These are phyloP conservation scores for Arthrinium phaeospermum DNA, from an alignment of 2,329 filamentous ascomycete species.

Conservation along the genomic window DNA sequence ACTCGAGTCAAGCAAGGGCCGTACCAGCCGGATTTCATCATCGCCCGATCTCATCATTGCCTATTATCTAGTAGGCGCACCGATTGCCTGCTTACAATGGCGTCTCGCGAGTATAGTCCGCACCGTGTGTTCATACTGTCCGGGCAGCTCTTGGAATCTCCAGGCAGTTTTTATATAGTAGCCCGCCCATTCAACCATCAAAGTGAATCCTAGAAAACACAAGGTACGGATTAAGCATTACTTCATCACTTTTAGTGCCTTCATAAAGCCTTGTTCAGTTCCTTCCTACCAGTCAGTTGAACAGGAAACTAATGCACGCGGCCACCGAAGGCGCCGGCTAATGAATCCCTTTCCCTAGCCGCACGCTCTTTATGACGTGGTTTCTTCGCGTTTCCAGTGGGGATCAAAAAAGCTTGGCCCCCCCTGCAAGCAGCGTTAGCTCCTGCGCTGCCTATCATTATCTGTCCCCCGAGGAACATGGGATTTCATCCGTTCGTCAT, in stretches of 20 bases:
- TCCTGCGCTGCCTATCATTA: background rate
- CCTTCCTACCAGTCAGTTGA: background rate
- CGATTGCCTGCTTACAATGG: background rate
- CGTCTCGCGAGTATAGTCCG: background rate
- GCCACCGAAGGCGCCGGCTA: slow-evolving; percentile 2
- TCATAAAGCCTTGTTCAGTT: background rate
- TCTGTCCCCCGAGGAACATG: background rate
- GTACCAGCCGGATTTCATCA: background rate
- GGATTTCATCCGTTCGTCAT: slow-evolving; percentile 8
- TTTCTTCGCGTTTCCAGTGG: slow-evolving; percentile 1
- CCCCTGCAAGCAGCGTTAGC: slow-evolving; percentile 6
- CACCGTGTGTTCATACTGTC: background rate
- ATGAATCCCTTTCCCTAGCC: background rate
- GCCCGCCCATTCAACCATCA: background rate
- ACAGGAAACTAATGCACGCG: slow-evolving; percentile 5
- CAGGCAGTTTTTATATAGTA: background rate
- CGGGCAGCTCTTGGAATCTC: background rate
- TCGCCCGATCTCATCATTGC: background rate
- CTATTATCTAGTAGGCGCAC: background rate
- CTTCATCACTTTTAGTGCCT: slow-evolving; percentile 8
- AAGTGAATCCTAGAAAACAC: background rate
- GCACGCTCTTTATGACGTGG: slow-evolving; percentile 9
- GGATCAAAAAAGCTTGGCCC: background rate
- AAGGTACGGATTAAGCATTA: background rate
- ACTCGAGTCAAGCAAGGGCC: slow-evolving; percentile 11